Conservation (phyloP, 768 basidiomycete genomes). For the Tricholoma saponaceum region DNA sequence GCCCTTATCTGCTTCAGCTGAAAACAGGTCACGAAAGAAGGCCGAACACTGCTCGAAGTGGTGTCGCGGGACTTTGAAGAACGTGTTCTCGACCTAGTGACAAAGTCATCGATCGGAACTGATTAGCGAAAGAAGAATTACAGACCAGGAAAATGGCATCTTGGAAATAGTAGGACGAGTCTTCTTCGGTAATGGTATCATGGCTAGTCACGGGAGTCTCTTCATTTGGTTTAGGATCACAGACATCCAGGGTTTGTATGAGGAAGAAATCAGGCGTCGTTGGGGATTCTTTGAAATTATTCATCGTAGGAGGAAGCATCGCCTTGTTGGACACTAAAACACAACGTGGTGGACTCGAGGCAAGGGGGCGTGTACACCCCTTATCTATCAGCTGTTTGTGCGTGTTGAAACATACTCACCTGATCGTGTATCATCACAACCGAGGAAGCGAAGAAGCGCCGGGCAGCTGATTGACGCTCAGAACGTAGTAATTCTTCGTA, state of each 20-base stretch:
- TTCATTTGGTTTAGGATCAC: not conserved
- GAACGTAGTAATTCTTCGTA: no score
- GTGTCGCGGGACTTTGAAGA: slow-evolving; percentile 36
- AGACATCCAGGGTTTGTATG: not conserved
- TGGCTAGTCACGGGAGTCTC: not conserved
- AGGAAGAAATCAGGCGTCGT: not conserved
- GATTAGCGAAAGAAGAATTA: not conserved
- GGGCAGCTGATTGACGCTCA: no score
- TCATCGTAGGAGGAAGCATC: not conserved
- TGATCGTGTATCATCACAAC: no score
- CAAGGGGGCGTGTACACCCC: not conserved
- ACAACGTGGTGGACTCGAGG: not conserved
- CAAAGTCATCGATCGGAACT: not conserved
- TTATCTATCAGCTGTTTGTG: not conserved
- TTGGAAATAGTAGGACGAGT: not conserved
- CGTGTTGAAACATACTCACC: no score
- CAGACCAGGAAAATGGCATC: not conserved
- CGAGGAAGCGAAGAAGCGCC: no score
- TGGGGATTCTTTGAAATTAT: not conserved
- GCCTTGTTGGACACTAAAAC: not conserved
- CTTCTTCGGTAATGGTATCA: not conserved
- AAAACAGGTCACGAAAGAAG: slow-evolving; percentile 32
- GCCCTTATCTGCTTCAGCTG: slow-evolving; percentile 23
- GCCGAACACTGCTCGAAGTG: slow-evolving; percentile 29
- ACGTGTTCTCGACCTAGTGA: slow-evolving; percentile 30